Conservation (phyloP, 768 basidiomycete species). For the Rhizopogon vulgaris region DNA sequence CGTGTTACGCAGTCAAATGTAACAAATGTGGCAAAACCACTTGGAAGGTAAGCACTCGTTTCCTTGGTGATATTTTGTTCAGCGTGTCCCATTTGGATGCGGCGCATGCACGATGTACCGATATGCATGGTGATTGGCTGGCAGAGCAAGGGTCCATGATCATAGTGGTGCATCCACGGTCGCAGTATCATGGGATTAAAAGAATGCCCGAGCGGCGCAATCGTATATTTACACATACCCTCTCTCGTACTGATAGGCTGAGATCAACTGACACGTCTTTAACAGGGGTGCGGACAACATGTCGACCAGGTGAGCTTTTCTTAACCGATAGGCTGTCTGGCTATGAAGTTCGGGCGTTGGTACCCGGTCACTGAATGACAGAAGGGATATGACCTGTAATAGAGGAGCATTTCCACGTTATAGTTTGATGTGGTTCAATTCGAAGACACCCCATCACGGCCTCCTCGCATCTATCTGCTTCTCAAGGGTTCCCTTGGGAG, state of each 20-base stretch:
- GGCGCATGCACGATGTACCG: constrained; percentile 10
- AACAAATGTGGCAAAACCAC: constrained; percentile 60
- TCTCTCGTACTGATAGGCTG: background rate
- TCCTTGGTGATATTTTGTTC: constrained; percentile 19
- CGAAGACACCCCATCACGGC: constrained; percentile 26
- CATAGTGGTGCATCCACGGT: constrained; percentile 11
- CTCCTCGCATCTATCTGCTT: constrained; percentile 10
- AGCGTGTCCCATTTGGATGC: constrained; percentile 14
- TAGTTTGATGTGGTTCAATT: constrained; percentile 30
- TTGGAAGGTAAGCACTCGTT: constrained; percentile 51
- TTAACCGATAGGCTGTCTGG: constrained; percentile 5
- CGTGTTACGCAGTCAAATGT: constrained; percentile 56
- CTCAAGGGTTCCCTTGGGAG: constrained; percentile 17
- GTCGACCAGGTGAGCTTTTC: constrained; percentile 49
- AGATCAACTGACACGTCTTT: constrained; percentile 2
- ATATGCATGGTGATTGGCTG: constrained; percentile 10
- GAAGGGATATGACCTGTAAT: background rate
- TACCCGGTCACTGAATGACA: too few relatives aligned
- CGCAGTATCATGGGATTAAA: background rate
- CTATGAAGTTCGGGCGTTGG: constrained; percentile 13
- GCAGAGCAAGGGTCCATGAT: constrained; percentile 4
- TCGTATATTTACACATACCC: constrained; percentile 7
- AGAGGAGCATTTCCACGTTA: constrained; percentile 17
- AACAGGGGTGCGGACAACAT: constrained; percentile 68
- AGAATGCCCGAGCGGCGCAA: background rate